phyloP scores from a whole-genome alignment of 768 basidiomycete species.

The Tylopilus sp. region DNA sequence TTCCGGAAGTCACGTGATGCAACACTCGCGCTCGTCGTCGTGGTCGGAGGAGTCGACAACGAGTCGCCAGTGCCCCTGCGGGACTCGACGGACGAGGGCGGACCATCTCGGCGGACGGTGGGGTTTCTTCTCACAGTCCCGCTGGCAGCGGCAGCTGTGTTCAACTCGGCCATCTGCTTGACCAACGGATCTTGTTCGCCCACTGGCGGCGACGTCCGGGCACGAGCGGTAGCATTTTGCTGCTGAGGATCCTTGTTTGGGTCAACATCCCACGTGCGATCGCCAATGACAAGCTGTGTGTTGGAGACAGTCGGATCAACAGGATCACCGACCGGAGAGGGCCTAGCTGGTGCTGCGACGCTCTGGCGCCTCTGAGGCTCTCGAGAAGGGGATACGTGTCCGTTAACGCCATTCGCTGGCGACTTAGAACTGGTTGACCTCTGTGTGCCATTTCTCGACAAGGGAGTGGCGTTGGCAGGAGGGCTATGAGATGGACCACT shows the following conservation, averaged over 20 bases:
- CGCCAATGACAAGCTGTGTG: constrained; percentile 60
- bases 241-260: constrained; percentile 62
- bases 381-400: constrained; percentile 23
- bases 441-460: constrained; percentile 32
- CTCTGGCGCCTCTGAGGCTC: constrained; percentile 29
- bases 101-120: constrained; percentile 26
- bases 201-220: constrained; percentile 38
- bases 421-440: constrained; percentile 32
- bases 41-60: constrained; percentile 23
- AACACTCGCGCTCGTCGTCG: constrained; percentile 8
- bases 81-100: constrained; percentile 21
- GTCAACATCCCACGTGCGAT: constrained; percentile 65
- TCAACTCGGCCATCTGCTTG: constrained; percentile 55
- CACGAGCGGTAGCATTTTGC: constrained; percentile 14
- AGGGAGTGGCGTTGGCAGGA: constrained; percentile 28
- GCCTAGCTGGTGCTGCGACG: constrained; percentile 22
- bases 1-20: constrained; percentile 60
- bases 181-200: constrained; percentile 58
- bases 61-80: constrained; percentile 25
- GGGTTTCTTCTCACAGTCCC: constrained; percentile 14
- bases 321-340: constrained; percentile 45
- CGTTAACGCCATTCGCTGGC: constrained; percentile 35
- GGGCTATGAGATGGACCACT: constrained; percentile 42
- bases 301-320: constrained; percentile 63
- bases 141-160: constrained; percentile 24